Evolutionary conservation across 176 grass and related monocot genomes (phyloP).

Genomic region (Carex myosuroides): DNA sequence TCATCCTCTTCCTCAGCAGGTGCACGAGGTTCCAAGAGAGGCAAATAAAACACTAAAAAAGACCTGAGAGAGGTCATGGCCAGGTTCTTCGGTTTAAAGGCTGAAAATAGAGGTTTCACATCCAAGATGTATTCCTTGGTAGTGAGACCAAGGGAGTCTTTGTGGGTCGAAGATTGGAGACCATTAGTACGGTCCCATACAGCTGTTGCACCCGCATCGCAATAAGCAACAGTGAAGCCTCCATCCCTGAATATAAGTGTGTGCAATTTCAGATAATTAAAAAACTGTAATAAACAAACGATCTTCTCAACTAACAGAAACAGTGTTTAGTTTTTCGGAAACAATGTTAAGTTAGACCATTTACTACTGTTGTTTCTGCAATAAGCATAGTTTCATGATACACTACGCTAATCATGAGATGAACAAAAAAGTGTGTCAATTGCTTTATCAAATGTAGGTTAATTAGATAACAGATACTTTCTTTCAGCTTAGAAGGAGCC

Average conservation of each 20-base stretch:
- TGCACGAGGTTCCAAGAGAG: conserved; percentile 65
- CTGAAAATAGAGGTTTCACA: conserved; percentile 73
- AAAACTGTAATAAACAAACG: background rate
- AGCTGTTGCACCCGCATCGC: conserved; percentile 62
- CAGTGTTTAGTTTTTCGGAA: background rate
- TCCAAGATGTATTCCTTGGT: conserved; percentile 76
- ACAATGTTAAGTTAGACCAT: background rate
- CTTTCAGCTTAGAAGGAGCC: background rate
- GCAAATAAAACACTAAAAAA: conserved; percentile 90
- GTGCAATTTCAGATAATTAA: background rate
- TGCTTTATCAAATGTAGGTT: background rate
- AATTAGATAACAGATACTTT: background rate
- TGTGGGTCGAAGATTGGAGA: conserved; percentile 4
- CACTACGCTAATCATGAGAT: background rate
- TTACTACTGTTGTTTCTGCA: background rate
- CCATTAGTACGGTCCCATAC: conserved; percentile 11
- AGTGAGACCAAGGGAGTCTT: conserved; percentile 26
- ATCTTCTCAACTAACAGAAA: background rate
- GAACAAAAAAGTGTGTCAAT: background rate
- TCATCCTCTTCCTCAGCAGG: conserved; percentile 51
- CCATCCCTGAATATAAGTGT: conserved; percentile 40
- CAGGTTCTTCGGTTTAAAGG: conserved; percentile 68
- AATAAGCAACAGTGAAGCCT: conserved; percentile 61
- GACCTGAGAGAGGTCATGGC: conserved; percentile 74
- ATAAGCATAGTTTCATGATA: background rate